Evolutionary conservation across 257 asterid species (phyloP).

Genomic region (Vinca minor): DNA sequence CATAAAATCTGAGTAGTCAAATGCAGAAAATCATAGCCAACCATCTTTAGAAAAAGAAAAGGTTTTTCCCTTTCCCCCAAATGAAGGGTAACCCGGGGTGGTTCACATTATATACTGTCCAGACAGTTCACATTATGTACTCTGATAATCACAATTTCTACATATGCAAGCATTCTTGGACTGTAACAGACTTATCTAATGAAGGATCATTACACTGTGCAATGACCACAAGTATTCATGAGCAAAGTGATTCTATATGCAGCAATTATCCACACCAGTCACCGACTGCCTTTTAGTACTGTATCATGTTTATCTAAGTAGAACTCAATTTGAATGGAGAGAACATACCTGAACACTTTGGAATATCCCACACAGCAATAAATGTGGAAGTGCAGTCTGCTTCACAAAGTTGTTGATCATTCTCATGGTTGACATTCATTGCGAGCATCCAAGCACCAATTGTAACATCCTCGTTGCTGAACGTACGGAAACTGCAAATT

Average conservation of each 20-base stretch:
- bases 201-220: background rate
- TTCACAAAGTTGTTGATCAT: slow-evolving; percentile 54
- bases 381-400: slow-evolving; percentile 60
- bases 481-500: slow-evolving; percentile 81
- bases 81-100: too few species aligned
- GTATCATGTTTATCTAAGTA: background rate
- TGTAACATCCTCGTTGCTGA: slow-evolving; percentile 97
- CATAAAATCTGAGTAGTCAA: background rate
- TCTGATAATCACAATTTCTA: background rate
- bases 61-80: background rate
- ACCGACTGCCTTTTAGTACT: background rate
- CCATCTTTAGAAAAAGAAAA: too few species aligned
- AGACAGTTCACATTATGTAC: too few species aligned
- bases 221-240: background rate
- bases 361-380: slow-evolving; percentile 98
- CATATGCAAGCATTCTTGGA: background rate
- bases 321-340: background rate
- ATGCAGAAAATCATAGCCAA: background rate
- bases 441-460: slow-evolving; percentile 99
- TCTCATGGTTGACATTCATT: slow-evolving; percentile 89
- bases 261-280: background rate
- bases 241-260: background rate
- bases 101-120: too few species aligned
- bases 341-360: slow-evolving; percentile 83
- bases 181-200: background rate